Percentiles rank a stretch among this genome's conserved stretches.
Evolutionary conservation across 1,284 basidiomycete species (phyloP).

Genomic region (Bondarzewia mesenterica): DNA sequence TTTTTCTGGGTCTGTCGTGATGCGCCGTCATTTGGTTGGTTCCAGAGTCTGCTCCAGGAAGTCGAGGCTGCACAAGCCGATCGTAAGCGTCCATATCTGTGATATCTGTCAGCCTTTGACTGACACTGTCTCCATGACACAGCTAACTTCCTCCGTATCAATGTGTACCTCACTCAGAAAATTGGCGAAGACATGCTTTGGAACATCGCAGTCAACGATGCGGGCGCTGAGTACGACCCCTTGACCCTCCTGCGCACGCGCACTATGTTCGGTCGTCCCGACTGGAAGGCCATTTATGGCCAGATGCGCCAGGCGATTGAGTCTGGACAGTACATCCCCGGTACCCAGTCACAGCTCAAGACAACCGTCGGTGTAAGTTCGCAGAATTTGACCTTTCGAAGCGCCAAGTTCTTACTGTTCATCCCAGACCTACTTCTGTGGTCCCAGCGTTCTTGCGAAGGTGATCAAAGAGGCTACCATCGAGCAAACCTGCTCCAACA

Average conservation of each 20-base stretch:
- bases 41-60: conserved; percentile 78
- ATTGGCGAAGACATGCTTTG: conserved; percentile 79
- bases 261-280: conserved; percentile 83
- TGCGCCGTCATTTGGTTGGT: conserved; percentile 89
- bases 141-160: conserved; percentile 87
- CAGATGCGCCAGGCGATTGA: conserved; percentile 71
- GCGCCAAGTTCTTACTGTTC: conserved; percentile 7
- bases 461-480: conserved; percentile 64
- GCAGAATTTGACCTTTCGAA: not conserved
- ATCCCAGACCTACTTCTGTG: conserved; percentile 76
- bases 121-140: conserved; percentile 4
- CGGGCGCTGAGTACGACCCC: conserved; percentile 76
- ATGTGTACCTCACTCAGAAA: conserved; percentile 85
- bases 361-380: conserved; percentile 71
- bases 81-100: conserved; percentile 41
- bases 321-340: conserved; percentile 69
- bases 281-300: conserved; percentile 75
- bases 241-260: conserved; percentile 77
- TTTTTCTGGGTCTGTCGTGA: conserved; percentile 91
- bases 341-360: conserved; percentile 66
- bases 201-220: conserved; percentile 85
- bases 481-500: conserved; percentile 41
- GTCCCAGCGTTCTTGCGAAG: conserved; percentile 65
- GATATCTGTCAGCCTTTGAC: not conserved
- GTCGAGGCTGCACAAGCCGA: conserved; percentile 80